A percentile compares a stretch with the other conserved stretches of the same genome.
phyloP scores from a whole-genome alignment of 495 filamentous ascomycete genomes.

The Talaromyces ruber region DNA sequence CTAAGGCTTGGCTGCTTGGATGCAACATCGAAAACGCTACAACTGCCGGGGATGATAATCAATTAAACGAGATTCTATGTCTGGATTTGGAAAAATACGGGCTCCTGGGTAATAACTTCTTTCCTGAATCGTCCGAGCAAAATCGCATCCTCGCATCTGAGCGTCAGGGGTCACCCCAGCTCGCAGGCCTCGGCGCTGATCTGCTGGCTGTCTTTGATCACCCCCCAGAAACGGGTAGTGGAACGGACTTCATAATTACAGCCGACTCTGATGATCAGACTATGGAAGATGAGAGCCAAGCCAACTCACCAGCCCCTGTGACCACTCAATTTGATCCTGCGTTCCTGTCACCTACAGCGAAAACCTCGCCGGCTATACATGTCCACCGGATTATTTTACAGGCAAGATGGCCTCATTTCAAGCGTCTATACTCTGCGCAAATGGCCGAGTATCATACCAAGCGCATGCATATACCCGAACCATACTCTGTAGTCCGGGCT shows the following conservation, averaged over 20 bases:
- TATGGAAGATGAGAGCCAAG: conserved; percentile 33
- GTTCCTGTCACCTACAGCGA: conserved; percentile 52
- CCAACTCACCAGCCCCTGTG: conserved; percentile 21
- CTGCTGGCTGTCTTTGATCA: conserved; percentile 79
- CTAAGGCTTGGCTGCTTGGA: conserved; percentile 93
- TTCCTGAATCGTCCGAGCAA: conserved; percentile 49
- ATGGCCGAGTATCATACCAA: conserved; percentile 97
- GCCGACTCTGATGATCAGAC: conserved; percentile 64
- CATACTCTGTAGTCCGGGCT: conserved; percentile 86
- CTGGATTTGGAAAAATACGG: conserved; percentile 84
- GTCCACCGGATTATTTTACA: conserved; percentile 86
- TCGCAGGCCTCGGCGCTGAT: conserved; percentile 67
- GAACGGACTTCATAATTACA: conserved; percentile 78
- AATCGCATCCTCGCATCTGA: conserved; percentile 45
- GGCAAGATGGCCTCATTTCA: conserved; percentile 94
- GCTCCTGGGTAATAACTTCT: conserved; percentile 70
- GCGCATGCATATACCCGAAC: conserved; percentile 95
- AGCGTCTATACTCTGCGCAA: conserved; percentile 77
- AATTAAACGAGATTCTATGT: conserved; percentile 85
- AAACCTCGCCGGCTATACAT: conserved; percentile 79
- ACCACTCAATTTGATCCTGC: conserved; percentile 37
- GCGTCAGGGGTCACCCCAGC: conserved; percentile 31
- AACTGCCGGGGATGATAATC: conserved; percentile 64
- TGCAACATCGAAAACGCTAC: conserved; percentile 63
- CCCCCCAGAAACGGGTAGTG: conserved; percentile 66